Evolutionary conservation across 2,329 filamentous ascomycete genomes (phyloP).

Genomic region (Fusarium torulosum): DNA sequence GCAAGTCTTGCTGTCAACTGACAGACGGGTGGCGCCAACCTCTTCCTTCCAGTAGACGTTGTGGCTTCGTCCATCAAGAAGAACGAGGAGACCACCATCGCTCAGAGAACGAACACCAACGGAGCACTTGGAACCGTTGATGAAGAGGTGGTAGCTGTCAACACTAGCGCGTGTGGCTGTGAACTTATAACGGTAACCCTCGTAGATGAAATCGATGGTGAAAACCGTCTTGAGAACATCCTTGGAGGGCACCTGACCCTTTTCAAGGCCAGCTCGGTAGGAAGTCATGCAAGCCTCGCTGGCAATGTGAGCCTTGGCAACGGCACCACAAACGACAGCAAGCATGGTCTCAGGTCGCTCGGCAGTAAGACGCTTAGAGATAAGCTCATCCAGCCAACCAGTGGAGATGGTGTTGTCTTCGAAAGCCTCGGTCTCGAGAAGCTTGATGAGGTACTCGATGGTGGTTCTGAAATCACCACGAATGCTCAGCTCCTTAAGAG

Average conservation of each 20-base stretch:
- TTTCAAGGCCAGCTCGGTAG: constrained; percentile 90
- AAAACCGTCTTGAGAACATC: constrained; percentile 98
- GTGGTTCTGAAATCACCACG: constrained; percentile 99
- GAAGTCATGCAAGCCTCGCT: constrained; percentile 89
- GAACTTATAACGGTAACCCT: constrained; percentile 96
- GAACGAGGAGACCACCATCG: constrained; percentile 91
- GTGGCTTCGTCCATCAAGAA: constrained; percentile 93
- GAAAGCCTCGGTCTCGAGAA: constrained; percentile 97
- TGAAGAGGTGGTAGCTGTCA: constrained; percentile 97
- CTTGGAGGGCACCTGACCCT: constrained; percentile 96
- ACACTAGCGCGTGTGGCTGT: constrained; percentile 91
- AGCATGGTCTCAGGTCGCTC: constrained; percentile 94
- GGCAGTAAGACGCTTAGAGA: constrained; percentile 96
- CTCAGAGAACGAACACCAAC: constrained; percentile 93
- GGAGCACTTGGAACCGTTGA: constrained; percentile 97
- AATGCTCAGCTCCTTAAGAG: constrained; percentile 98
- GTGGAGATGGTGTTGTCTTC: constrained; percentile 99
- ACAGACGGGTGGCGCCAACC: constrained; percentile 92
- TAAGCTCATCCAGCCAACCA: constrained; percentile 98
- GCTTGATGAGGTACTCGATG: constrained; percentile 98
- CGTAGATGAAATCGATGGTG: constrained; percentile 98
- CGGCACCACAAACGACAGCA: constrained; percentile 94
- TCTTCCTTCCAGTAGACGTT: constrained; percentile 99
- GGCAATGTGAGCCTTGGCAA: constrained; percentile 94
- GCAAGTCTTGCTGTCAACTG: constrained; percentile 98